phyloP scores from a whole-genome alignment of 768 basidiomycete species.

The Agaricus subrufescens region DNA sequence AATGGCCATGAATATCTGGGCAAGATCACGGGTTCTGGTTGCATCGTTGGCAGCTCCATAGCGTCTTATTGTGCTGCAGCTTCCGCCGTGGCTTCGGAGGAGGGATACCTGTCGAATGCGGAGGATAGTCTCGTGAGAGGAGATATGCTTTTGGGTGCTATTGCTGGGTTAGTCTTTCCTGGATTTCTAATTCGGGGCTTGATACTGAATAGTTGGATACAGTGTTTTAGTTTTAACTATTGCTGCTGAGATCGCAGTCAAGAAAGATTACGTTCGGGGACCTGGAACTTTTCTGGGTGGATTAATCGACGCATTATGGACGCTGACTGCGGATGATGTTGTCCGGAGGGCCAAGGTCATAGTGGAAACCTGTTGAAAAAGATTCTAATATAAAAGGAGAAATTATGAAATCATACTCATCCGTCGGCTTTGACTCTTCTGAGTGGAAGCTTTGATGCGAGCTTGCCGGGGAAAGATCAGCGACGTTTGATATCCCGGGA shows the following conservation, averaged over 20 bases:
- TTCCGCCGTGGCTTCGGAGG: conserved; percentile 18
- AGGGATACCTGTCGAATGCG: conserved; percentile 21
- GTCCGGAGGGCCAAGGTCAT: conserved; percentile 26
- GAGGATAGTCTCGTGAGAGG: conserved; percentile 57
- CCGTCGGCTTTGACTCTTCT: no score
- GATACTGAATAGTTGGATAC: neutral
- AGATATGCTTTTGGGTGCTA: conserved; percentile 71
- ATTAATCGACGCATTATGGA: conserved; percentile 55
- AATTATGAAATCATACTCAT: no score
- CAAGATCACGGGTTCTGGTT: conserved; percentile 87
- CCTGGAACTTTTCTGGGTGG: conserved; percentile 64
- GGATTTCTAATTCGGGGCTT: neutral
- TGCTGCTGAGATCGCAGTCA: conserved; percentile 56
- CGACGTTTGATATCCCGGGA: no score
- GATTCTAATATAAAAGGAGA: neutral
- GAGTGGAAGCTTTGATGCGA: no score
- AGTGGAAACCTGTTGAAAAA: neutral
- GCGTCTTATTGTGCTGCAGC: conserved; percentile 79
- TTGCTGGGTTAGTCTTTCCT: conserved; percentile 61
- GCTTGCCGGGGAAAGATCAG: neutral
- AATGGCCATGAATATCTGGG: conserved; percentile 77
- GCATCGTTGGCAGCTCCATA: conserved; percentile 73
- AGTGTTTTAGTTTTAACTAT: conserved; percentile 58
- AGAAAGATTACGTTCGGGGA: conserved; percentile 45
- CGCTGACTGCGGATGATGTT: conserved; percentile 28